Conservation (phyloP, 345 rosid species). For the Pugionium cornutum region DNA sequence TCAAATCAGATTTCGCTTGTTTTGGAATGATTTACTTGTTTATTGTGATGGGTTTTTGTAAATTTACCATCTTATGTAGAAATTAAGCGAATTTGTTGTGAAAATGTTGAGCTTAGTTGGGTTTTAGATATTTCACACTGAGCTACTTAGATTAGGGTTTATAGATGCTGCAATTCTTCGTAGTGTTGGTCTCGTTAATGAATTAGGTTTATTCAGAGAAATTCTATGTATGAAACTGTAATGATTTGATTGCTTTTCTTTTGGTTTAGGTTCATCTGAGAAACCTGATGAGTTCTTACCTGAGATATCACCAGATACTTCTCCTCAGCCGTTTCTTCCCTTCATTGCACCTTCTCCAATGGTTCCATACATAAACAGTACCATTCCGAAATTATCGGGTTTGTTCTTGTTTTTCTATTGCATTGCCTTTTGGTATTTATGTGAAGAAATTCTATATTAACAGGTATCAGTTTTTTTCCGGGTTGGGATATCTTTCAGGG, state of each 20-base stretch:
- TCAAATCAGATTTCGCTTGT: constrained; percentile 34
- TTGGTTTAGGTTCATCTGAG: constrained; percentile 55
- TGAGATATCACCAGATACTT: constrained; percentile 59
- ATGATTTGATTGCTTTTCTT: constrained; percentile 3
- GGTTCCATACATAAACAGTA: constrained; percentile 68
- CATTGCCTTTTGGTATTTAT: background rate
- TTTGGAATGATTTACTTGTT: constrained; percentile 42
- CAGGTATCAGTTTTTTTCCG: background rate
- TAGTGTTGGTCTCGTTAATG: background rate
- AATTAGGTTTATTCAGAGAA: too few species aligned
- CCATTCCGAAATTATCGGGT: constrained; percentile 86
- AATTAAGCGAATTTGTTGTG: constrained; percentile 3
- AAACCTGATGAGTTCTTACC: constrained; percentile 53
- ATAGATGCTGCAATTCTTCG: background rate
- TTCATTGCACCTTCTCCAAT: constrained; percentile 89
- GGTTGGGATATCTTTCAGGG: constrained; percentile 46
- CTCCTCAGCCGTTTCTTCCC: constrained; percentile 93
- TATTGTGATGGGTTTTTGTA: constrained; percentile 32
- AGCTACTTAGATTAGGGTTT: constrained; percentile 24
- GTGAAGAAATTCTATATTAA: constrained; percentile 1
- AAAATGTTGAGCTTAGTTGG: constrained; percentile 3
- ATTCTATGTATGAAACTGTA: background rate
- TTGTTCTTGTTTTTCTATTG: constrained; percentile 19
- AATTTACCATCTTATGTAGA: constrained; percentile 11
- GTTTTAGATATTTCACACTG: too few species aligned